phyloP scores from a whole-genome alignment of 2,329 filamentous ascomycete species.

The Ascochyta fabae region DNA sequence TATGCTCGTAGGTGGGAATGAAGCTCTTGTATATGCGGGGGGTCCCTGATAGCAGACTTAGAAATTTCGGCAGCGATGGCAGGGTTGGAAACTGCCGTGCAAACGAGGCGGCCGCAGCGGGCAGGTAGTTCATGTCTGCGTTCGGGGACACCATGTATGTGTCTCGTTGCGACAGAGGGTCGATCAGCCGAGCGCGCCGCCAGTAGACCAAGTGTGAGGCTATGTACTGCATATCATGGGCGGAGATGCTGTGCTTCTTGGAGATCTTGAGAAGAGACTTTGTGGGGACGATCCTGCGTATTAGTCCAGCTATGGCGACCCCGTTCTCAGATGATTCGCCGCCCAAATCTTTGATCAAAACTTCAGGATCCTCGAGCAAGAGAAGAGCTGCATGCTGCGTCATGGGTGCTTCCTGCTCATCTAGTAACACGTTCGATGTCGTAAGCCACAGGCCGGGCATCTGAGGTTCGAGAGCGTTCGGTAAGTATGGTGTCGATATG shows the following conservation, averaged over 20 bases:
- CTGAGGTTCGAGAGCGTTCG: slow-evolving; percentile 70
- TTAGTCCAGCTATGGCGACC: slow-evolving; percentile 76
- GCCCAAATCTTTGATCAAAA: slow-evolving; percentile 73
- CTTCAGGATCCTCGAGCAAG: slow-evolving; percentile 81
- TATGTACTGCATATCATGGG: slow-evolving; percentile 83
- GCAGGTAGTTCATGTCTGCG: slow-evolving; percentile 76
- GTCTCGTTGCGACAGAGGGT: slow-evolving; percentile 86
- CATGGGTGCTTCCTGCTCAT: slow-evolving; percentile 72
- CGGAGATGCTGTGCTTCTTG: slow-evolving; percentile 72
- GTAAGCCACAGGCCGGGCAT: slow-evolving; percentile 84
- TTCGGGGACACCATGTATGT: slow-evolving; percentile 92
- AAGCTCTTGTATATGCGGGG: slow-evolving; percentile 84
- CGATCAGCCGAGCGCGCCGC: slow-evolving; percentile 89
- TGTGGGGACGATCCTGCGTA: slow-evolving; percentile 64
- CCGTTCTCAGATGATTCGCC: slow-evolving; percentile 78
- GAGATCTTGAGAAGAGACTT: slow-evolving; percentile 76
- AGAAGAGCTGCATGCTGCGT: slow-evolving; percentile 88
- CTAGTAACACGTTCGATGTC: slow-evolving; percentile 77
- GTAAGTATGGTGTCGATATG: slow-evolving; percentile 74
- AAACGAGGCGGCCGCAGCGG: slow-evolving; percentile 74
- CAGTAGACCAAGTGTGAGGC: slow-evolving; percentile 95
- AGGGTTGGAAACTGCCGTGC: slow-evolving; percentile 80
- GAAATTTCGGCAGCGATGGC: slow-evolving; percentile 82
- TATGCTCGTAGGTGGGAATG: slow-evolving; percentile 86
- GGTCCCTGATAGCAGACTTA: slow-evolving; percentile 79